Evolutionary conservation across 2,329 filamentous ascomycete species (phyloP), one percentile per base, ranked within the genome.

Genomic region (Pyrenochaeta sp.): DNA sequence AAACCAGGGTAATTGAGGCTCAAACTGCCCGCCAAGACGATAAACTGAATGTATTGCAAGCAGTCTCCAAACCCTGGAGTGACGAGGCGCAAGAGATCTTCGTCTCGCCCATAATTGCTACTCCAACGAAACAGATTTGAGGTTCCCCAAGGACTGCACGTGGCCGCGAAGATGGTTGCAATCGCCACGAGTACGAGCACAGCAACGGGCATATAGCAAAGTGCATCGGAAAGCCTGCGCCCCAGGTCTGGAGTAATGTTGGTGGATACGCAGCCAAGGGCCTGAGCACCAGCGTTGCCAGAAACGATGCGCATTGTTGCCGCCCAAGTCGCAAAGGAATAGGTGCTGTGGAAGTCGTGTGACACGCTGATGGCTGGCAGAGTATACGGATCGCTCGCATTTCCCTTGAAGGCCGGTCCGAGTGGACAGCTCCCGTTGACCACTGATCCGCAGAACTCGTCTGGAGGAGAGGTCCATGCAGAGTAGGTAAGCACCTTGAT

Each of bases 11-110:
- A 99, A 63, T 89, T 87, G 59, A 99, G 81, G 7, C 89, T 92
- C 52, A 99, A 81, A 32, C 89, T 88, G n/a, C 94, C 94, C 0
- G 92, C 95, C 53, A 99, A 79, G 18, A 91, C 88, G 49, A 95
- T 83, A 66, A 97, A 99, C 72, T 99, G 95, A 15, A 99, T 90
- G 74, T 99, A 98, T 76, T 98, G 93, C 49, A 99, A 82, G 69
- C 95, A 99, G 72, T 99, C 95, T 6, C 92, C 92, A 72, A 99
- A 98, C 0, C 95, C 95, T 4, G 95, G 95, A 0, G 95, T 99
- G 30, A 99, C 92, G 42, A 99, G 82, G 49, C 95, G 88, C 48
- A 99, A 82, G 61, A 97, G 81, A 77, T 99, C 95, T 56, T 91
- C 90, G 66, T 99, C 95, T 64, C 94, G 87, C 31, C 95, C 95